Evolutionary conservation across 306 rosid genomes (phyloP), one percentile per base, ranked within the genome.

Genomic region (Rosa persica): DNA sequence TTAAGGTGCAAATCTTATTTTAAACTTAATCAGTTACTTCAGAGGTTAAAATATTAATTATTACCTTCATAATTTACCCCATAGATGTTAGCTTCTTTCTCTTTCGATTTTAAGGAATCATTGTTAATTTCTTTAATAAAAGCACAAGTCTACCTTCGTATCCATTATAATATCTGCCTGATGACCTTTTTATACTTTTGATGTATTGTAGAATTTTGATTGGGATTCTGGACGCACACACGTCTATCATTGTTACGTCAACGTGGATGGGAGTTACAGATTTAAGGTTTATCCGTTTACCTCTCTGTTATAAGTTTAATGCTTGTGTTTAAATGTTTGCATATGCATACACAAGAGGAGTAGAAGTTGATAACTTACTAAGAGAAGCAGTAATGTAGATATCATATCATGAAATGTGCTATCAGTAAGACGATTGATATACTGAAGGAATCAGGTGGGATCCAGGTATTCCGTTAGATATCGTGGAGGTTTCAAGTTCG

Each of bases 201-300:
- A 66, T 81, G 70, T 73, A 67, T 81, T 67, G 81, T 88, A 94
- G 98, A 61, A 52, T 52, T 70, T 42, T 75, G 90, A 88, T 5
- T 92, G 96, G 98, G 93, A 94, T 80, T 71, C 85, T 43, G 78
- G 80, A 69, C 80, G 67, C 81, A 67, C 97, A 7, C 85, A 76
- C 70, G 46, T 84, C 44, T 92, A 90, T 44, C 82, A 90, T 16
- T 90, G 98, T 77, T 40, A 88, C 76, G 91, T 94, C 76, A 70
- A 80, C 70, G 4, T 71, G 20, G 79, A 86, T 62, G 97, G 96
- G 76, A 81, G 82, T 76, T 76, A 77, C 77, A 82, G 23, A 55
- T 88, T 93, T 82, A 91, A 93, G 98, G 98, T 93, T 73, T 77
- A 89, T 70, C 55, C 34, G 8, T 80, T 62, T 42, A 48, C 57